Evolutionary conservation across 805 yeast genomes (phyloP), one percentile per base, ranked within the genome.

Genomic region (Lipomyces sp.): DNA sequence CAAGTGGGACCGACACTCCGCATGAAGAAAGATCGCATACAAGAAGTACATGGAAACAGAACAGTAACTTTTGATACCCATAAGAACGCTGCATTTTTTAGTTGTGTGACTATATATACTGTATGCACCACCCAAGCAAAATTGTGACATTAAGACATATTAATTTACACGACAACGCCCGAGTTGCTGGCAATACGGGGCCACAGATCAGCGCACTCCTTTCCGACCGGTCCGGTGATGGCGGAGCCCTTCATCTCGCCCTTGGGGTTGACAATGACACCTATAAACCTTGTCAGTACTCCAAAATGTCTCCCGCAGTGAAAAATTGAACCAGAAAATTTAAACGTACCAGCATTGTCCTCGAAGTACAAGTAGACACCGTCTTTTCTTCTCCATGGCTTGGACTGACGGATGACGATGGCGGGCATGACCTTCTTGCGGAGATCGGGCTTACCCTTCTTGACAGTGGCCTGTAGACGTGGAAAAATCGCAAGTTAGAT

Each of bases 211-310:
- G 99, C 98, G 83, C 98, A 95, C 83, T 93, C 99, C 82, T 93
- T 93, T 77, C 97, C 98, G 74, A 93, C 99, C 72, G 99, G 99
- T 78, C 99, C 99, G 73, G 99, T 95, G 76, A 93, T 93, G 72
- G 98, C 99, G 67, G 98, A 95, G 80, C 99, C 99, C 84, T 93
- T 93, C 98, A 95, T 93, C 80, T 93, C 99, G 83, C 99, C 99
- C 93, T 93, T 93, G 74, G 99, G 98, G 82, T 93, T 93, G 76
- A 93, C 98, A 74, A 93, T 93, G 77, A 95, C 99, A 84, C 98
- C 98, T 48, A 3, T 18, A 31, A 4, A 33, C 13, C n/a, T 43
- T 6, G 24, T 18, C 29, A 43, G 36, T 28, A n/a, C 34, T 14
- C 21, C 21, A 36, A 18, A n/a, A 14, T 18, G n/a, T n/a, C 22